phyloP scores from a whole-genome alignment of 2,329 filamentous ascomycete genomes.

The Scedosporium minutisporum region DNA sequence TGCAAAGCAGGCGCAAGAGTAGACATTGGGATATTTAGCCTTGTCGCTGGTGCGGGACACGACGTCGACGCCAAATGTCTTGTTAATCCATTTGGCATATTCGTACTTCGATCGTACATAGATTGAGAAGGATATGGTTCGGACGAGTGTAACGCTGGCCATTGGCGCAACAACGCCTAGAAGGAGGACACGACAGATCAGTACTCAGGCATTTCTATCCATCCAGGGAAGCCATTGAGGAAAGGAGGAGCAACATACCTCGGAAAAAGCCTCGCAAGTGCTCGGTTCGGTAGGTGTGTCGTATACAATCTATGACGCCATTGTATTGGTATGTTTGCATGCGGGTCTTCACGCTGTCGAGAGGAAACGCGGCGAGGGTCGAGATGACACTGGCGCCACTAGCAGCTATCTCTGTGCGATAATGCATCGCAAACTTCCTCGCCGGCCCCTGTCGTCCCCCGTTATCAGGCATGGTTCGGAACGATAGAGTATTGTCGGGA shows the following conservation, averaged over 20 bases:
- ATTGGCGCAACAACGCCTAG: conserved; percentile 70
- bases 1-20: conserved; percentile 68
- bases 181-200: neutral
- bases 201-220: neutral
- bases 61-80: conserved; percentile 59
- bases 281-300: conserved; percentile 66
- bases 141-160: conserved; percentile 65
- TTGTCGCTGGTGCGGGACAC: conserved; percentile 61
- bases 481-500: neutral
- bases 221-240: neutral
- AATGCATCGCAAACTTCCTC: conserved; percentile 51
- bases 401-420: conserved; percentile 72
- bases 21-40: conserved; percentile 61
- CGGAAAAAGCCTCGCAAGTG: conserved; percentile 70
- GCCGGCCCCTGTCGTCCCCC: neutral
- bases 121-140: conserved; percentile 69
- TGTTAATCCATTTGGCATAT: conserved; percentile 61
- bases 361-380: conserved; percentile 71
- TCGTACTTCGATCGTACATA: conserved; percentile 70
- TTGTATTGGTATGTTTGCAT: conserved; percentile 80
- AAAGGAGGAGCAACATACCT: conserved; percentile 37
- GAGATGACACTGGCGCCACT: conserved; percentile 69
- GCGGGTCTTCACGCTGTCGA: conserved; percentile 83
- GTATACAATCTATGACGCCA: conserved; percentile 64
- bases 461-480: conserved; percentile 6